Evolutionary conservation across 2,329 filamentous ascomycete species (phyloP), one percentile per base, ranked within the genome.

Genomic region (Talaromyces sp.): DNA sequence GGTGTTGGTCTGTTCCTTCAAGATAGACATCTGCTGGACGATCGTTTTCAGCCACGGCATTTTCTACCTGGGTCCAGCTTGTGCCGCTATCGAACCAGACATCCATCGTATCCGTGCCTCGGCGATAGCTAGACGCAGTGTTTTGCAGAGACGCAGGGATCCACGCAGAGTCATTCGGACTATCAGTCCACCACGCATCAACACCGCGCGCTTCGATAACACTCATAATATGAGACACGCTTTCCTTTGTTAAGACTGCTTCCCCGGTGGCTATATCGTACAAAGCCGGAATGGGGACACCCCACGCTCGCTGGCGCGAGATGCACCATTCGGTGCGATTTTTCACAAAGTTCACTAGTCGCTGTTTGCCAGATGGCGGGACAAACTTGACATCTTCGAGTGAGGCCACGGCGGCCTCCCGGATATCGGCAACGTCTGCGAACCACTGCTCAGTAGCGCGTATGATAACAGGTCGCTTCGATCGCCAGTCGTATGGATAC

Each of bases 61-160:
- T 64, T 60, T 73, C 71, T 39, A 84, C 77, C 39, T 79, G 78
- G 2, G 84, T 89, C 95, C 95, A 99, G 70, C 92, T 96, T 56
- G 90, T 96, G 6, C 95, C 95, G 66, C 95, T 98, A 74, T 99
- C 95, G 68, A 99, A 99, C 95, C 95, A 99, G 10, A 99, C 95
- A 74, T 99, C 95, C 95, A 99, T 99, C 0, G 95, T 99, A 70
- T 99, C 95, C 51, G 82, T 90, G 15, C 93, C 93, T 64, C 95
- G 88, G 55, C 84, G 81, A 71, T 89, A 95, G 5, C 78, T 73
- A 4, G 67, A 56, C 32, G 72, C 69, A 9, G 70, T 59, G 15
- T 81, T 78, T 33, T 74, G 77, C 1, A 96, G 78, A 10, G 84
- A 83, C 6, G 84, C 75, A 1, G 88, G 86, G 33, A 96, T 81